These are phyloP conservation scores for Athelia psychrophila DNA, from an alignment of 1,284 basidiomycete species.

Conservation along the genomic window DNA sequence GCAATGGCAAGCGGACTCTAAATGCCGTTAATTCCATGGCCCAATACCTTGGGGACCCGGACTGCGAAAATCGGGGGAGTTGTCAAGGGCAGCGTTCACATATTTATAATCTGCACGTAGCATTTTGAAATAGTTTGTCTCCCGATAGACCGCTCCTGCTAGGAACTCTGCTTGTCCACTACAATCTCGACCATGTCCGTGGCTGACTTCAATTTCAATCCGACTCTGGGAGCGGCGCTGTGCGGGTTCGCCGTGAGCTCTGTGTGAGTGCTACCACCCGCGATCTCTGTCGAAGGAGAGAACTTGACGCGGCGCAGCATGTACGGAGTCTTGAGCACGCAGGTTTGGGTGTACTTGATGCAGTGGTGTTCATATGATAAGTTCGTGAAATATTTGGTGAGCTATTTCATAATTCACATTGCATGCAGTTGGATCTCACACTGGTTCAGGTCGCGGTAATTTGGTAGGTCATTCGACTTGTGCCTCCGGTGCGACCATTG, in stretches of 20 bases:
- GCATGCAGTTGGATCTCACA: not conserved
- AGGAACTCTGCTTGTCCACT: no score
- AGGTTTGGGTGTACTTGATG: not conserved
- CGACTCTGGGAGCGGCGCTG: not conserved
- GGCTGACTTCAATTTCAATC: not conserved
- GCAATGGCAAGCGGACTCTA: no score
- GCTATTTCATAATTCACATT: not conserved
- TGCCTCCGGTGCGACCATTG: not conserved
- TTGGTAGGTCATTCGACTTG: not conserved
- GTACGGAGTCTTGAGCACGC: not conserved
- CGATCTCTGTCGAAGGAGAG: not conserved
- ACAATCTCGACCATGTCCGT: no score
- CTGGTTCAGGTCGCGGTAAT: not conserved
- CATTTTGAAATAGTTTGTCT: no score
- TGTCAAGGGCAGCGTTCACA: no score
- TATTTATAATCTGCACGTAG: no score
- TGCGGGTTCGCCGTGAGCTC: not conserved
- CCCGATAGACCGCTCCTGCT: no score
- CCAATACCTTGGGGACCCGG: no score
- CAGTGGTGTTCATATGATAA: not conserved
- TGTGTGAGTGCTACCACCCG: not conserved
- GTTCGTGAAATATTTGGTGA: not conserved
- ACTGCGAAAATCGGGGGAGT: no score
- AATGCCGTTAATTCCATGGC: no score
- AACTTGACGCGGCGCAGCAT: not conserved